Evolutionary conservation across 1,284 basidiomycete genomes (phyloP).

Genomic region (Pseudozyma pruni): DNA sequence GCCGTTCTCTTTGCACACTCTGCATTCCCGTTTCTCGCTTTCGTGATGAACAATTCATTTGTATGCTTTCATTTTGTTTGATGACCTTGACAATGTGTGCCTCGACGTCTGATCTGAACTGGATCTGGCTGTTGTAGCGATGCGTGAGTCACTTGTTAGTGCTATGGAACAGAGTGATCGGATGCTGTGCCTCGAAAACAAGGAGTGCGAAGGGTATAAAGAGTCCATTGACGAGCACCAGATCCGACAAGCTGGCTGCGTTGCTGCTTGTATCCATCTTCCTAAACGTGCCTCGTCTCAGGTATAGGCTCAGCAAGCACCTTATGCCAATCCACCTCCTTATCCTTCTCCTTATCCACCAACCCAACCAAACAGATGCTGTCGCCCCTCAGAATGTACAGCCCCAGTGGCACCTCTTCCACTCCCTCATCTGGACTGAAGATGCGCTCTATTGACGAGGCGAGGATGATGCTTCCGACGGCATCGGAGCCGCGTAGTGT

Average conservation of each 20-base stretch:
- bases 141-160: too few relatives aligned
- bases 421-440: constrained; percentile 79
- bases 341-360: constrained; percentile 85
- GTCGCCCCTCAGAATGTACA: constrained; percentile 97
- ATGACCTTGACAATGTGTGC: too few relatives aligned
- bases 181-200: too few relatives aligned
- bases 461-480: constrained; percentile 60
- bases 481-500: constrained; percentile 59
- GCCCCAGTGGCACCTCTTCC: constrained; percentile 91
- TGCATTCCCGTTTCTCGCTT: background rate
- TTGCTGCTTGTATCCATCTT: too few relatives aligned
- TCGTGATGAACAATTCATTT: constrained; percentile 13
- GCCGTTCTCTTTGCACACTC: constrained; percentile 1
- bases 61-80: background rate
- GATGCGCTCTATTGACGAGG: constrained; percentile 60
- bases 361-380: constrained; percentile 94
- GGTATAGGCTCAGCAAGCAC: constrained; percentile 89
- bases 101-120: too few relatives aligned
- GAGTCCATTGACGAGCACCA: background rate
- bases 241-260: too few relatives aligned
- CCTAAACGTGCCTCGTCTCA: constrained; percentile 48
- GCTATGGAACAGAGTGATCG: too few relatives aligned
- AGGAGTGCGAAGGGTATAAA: background rate
- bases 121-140: too few relatives aligned
- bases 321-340: constrained; percentile 79